These are phyloP conservation scores for Aspergillus saccharolyticus DNA, from an alignment of 495 filamentous ascomycete species.

Conservation along the genomic window DNA sequence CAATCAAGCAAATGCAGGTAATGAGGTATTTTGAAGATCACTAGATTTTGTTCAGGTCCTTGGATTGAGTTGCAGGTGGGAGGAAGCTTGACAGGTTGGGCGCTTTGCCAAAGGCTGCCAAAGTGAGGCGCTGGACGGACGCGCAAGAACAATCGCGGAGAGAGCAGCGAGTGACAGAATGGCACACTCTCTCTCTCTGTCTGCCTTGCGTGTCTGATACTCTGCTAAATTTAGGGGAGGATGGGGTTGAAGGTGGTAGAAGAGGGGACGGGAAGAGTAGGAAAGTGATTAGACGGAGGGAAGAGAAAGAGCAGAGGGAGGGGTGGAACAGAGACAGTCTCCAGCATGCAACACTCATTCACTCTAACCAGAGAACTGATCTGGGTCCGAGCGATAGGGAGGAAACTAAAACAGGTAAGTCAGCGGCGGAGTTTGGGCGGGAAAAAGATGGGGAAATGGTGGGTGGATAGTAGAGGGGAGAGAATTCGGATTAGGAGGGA, in stretches of 20 bases:
- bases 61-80: not conserved
- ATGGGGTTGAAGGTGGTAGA: not conserved
- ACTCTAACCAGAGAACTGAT: not conserved
- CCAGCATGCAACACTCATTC: not conserved
- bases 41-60: not conserved
- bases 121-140: constrained; percentile 8
- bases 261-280: not conserved
- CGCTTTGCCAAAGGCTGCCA: constrained; percentile 10
- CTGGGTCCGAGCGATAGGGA: constrained; percentile 6
- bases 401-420: not conserved
- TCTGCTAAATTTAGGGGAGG: not conserved
- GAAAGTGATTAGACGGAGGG: not conserved
- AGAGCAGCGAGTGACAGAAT: not conserved
- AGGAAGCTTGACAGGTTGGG: constrained; percentile 6
- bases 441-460: not conserved
- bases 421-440: constrained; percentile 2
- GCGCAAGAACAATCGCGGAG: not conserved
- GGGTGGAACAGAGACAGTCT: constrained; percentile 2
- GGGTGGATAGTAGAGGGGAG: not conserved
- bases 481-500: too few species aligned
- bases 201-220: not conserved
- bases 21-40: not conserved
- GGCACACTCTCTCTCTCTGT: not conserved
- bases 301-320: not conserved
- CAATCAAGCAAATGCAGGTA: not conserved